Base-by-base conservation (phyloP, 2,329 filamentous ascomycete genomes). In the Diaporthe amygdali region DNA sequence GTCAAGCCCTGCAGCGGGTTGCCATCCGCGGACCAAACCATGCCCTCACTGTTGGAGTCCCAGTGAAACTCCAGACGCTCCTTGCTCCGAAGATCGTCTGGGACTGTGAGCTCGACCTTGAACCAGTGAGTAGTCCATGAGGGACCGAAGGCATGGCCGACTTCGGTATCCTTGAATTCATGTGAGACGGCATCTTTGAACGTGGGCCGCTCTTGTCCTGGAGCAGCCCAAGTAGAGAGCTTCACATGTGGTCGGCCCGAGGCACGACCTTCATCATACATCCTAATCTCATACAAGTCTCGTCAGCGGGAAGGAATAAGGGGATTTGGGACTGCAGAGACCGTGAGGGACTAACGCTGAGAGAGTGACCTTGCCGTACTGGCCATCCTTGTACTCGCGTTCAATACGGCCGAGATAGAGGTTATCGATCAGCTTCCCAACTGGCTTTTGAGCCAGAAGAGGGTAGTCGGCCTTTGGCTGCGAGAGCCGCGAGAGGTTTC, bases 61-160 rank as follows among this genome's bases (percentile, higher is more conserved):
- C 96, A 99, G 77, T 97, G 95, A 71, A 98, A 91, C 82, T 98
- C 95, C n/a, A 99, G 87, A 56, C 93, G 91, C 75, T 95, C 90
- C 77, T 96, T 94, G 74, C 94, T 84, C 32, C 82, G 84, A 77
- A 98, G 88, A 15, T 94, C 84, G 69, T 89, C 79, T 9, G 96
- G 96, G 17, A 98, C 88, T 5, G 89, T 94, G 73, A 99, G 84
- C 70, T 92, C 85, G 69, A 98, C 89, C 76, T 91, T 94, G 88
- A 99, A 97, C 96, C 96, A 99, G 81, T 98, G 96, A 10, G 96
- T 99, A 2, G 95, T 93, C 96, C 96, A 99, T 44, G 95, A 96
- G 2, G 96, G 96, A 0, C 96, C 96, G 76, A 98, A 98, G 8
- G 86, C 90, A 71, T 92, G 88, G 71, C 96, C 95, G 68, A 95